Conservation (phyloP, 768 basidiomycete genomes). For the Megacollybia marginata region DNA sequence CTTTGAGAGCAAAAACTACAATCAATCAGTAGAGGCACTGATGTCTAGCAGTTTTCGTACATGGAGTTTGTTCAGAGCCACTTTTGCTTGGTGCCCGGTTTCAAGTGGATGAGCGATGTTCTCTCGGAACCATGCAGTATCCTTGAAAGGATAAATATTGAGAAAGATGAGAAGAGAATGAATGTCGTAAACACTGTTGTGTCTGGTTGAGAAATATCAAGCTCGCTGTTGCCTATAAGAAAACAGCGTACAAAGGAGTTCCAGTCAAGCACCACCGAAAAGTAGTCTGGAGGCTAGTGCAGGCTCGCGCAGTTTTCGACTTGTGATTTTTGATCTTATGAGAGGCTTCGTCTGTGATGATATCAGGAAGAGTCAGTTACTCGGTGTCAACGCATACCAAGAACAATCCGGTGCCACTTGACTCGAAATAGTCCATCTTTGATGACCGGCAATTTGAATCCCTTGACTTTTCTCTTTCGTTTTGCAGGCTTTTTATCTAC, state of each 20-base stretch:
- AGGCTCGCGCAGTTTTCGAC: background rate
- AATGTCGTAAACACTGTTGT: background rate
- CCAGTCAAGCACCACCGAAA: conserved; percentile 2
- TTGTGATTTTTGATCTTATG: background rate
- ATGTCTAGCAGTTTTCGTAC: no score
- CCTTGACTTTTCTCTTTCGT: background rate
- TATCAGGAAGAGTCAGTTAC: background rate
- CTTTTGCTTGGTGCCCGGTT: no score
- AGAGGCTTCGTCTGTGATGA: background rate
- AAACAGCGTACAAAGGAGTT: conserved; percentile 1
- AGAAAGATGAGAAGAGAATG: background rate
- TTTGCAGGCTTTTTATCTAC: no score
- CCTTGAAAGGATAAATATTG: background rate
- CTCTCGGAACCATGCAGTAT: no score
- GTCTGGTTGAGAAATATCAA: background rate
- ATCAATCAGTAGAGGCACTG: no score
- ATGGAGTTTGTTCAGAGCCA: no score
- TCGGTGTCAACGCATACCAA: no score
- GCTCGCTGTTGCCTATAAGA: background rate
- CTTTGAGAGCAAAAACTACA: background rate
- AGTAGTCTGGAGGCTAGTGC: background rate
- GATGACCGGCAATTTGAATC: background rate
- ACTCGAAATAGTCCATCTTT: background rate
- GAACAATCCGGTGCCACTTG: background rate
- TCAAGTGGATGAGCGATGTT: no score